Evolutionary conservation across 2,329 filamentous ascomycete genomes (phyloP).

Genomic region (Cladosporium phlei): DNA sequence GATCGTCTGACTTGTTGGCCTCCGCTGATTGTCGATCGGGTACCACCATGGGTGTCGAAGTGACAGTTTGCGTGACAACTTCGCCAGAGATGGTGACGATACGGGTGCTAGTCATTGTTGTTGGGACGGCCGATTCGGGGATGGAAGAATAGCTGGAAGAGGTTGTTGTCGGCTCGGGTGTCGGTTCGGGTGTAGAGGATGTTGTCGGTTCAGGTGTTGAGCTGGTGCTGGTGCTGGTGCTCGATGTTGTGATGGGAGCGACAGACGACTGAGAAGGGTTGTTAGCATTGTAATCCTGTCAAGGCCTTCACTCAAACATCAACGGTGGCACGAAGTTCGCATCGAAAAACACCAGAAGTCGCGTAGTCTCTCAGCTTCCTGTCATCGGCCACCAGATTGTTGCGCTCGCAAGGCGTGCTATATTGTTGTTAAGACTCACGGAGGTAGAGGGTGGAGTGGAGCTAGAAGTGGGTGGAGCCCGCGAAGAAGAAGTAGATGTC

Average conservation of each 20-base stretch:
- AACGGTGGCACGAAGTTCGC: conserved; percentile 5
- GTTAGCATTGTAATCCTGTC: neutral
- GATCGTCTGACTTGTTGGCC: conserved; percentile 18
- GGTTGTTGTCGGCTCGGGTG: conserved; percentile 14
- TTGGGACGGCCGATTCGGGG: conserved; percentile 20
- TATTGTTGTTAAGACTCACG: conserved; percentile 9
- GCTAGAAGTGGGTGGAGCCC: conserved; percentile 19
- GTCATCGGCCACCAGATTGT: conserved; percentile 2
- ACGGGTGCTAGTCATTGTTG: conserved; percentile 34
- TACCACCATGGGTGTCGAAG: conserved; percentile 32
- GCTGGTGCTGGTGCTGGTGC: conserved; percentile 5
- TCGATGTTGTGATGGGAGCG: neutral
- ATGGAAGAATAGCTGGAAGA: conserved; percentile 18
- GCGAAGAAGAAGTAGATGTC: conserved; percentile 15
- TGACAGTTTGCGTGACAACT: conserved; percentile 42
- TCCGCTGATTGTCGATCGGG: conserved; percentile 20
- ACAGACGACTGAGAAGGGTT: neutral
- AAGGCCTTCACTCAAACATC: neutral
- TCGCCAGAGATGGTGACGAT: conserved; percentile 42
- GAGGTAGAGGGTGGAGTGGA: conserved; percentile 13
- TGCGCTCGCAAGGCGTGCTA: neutral
- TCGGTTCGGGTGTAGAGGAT: conserved; percentile 13
- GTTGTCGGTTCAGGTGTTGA: conserved; percentile 14
- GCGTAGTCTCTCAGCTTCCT: neutral
- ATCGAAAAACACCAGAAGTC: neutral